Base-by-base conservation (phyloP, 73 alveolate species). In the Paramecium biaurelia region DNA sequence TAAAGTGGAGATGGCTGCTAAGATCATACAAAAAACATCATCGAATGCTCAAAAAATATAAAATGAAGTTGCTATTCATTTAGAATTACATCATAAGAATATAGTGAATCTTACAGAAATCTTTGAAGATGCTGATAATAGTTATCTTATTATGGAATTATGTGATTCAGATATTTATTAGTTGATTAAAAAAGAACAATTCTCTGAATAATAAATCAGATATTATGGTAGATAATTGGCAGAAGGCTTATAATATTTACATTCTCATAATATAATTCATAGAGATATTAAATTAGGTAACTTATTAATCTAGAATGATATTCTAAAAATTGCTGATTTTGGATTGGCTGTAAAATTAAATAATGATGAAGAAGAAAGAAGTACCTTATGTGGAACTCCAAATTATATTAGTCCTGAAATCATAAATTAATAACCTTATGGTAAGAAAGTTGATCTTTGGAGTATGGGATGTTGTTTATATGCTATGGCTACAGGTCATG, bases 321-420 rank as follows among this genome's bases (percentile, higher is more conserved):
- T 95, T 63, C 92, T 97, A 57, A 98, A 98, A 92, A 95, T 98
- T 21, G 99, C 99, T 30, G 99, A 98, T 92, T 98, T 98, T 89
- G 99, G 99, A 95, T 57, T 93, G 45, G 96, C 96, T 4, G 97
- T 98, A 20, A 98, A 95, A 86, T 95, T 97, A 68, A 97, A 95
- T 26, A 96, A 95, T 87, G 98, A 96, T 38, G 99, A 98, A 34
- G 99, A 98, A 86, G 95, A 95, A 92, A 96, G 97, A 94, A 92
- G 97, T 56, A 97, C 99, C 5, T 93, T 98, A 5, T 98, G 99
- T 79, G 99, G 99, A 2, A 98, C 99, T 26, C 99, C 99, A 0
- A 98, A 98, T 92, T 98, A 98, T 85, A 97, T 98, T 6, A 96
- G 99, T 38, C 99, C 99, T 9, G 94, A 89, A 58, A 70, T 89